phyloP scores from a whole-genome alignment of 2,329 filamentous ascomycete genomes.

The Sporothrix phasma region DNA sequence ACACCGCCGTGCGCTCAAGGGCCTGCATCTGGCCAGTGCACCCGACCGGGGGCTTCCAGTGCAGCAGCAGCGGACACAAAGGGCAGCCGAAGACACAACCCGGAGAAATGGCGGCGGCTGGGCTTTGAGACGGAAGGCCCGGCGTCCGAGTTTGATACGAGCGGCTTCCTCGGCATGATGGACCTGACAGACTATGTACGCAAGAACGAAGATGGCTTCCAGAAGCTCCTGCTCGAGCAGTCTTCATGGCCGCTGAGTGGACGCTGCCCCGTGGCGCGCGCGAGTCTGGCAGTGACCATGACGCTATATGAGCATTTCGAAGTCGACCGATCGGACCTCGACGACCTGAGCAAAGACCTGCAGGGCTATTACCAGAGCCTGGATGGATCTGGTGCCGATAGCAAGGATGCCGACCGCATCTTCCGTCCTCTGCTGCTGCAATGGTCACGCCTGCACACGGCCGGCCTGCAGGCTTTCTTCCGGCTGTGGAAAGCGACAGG shows the following conservation, averaged over 20 bases:
- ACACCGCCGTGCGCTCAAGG: conserved; percentile 77
- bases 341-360: conserved; percentile 51
- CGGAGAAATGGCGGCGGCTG: conserved; percentile 84
- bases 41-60: conserved; percentile 38
- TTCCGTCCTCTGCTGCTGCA: conserved; percentile 84
- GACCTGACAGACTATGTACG: conserved; percentile 88
- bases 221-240: conserved; percentile 86
- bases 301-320: conserved; percentile 95
- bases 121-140: conserved; percentile 90
- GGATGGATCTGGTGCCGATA: conserved; percentile 41
- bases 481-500: conserved; percentile 86
- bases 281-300: conserved; percentile 75
- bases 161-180: conserved; percentile 93
- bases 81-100: conserved; percentile 63
- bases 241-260: conserved; percentile 59
- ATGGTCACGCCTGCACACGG: conserved; percentile 84
- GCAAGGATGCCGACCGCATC: conserved; percentile 67
- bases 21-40: conserved; percentile 72
- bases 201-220: conserved; percentile 85
- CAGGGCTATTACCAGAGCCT: conserved; percentile 61
- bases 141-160: conserved; percentile 70
- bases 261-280: conserved; percentile 77
- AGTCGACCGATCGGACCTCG: conserved; percentile 71
- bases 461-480: conserved; percentile 78
- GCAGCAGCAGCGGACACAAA: conserved; percentile 35